Base-by-base conservation (phyloP, 257 asterid species). In the Cinchona pubescens region DNA sequence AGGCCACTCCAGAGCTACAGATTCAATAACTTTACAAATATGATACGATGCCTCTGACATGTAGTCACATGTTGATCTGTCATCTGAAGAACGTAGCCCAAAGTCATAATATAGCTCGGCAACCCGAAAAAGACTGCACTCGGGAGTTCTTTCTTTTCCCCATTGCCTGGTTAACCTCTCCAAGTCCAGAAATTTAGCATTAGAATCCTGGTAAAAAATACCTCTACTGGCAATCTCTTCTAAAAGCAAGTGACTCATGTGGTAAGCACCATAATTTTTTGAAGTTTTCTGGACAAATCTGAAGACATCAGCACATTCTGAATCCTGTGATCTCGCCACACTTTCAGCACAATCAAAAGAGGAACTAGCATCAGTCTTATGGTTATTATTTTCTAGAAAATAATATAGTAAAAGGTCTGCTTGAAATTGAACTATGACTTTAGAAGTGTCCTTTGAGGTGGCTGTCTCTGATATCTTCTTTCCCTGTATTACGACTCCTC, bases 31-130 rank as follows among this genome's bases (percentile, higher is more conserved):
- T 85, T 92, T 94, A 83, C 99, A 92, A 56, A 94, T 87, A 83
- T 94, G 96, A 85, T 90, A 94, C 32, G 96, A 82, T 77, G 88
- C 96, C 80, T 92, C 98, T 46, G 93, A 83, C 84, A 87, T 77
- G 83, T 87, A 90, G 74, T 81, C 79, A 82, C 89, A 60, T 74
- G 29, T 68, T 65, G 85, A 82, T 71, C 85, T 71, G 80, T 85
- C n/a, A n/a, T n/a, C 91, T 60, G 83, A 82, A 81, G 90, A 88
- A 80, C 65, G 85, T 75, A 90, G 76, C n/a, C 93, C 96, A 79
- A 85, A 85, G 82, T 92, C 98, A 81, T 90, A 89, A 91, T 86
- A 94, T 65, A 94, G 83, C 88, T 94, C 99, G 25, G 98, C 89
- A 67, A 94, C n/a, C n/a, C n/a, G 90, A 80, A 94, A 94, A 81